These are phyloP conservation scores for Monotropa hypopitys DNA, from an alignment of 179 eudicot species.

Conservation along the genomic window DNA sequence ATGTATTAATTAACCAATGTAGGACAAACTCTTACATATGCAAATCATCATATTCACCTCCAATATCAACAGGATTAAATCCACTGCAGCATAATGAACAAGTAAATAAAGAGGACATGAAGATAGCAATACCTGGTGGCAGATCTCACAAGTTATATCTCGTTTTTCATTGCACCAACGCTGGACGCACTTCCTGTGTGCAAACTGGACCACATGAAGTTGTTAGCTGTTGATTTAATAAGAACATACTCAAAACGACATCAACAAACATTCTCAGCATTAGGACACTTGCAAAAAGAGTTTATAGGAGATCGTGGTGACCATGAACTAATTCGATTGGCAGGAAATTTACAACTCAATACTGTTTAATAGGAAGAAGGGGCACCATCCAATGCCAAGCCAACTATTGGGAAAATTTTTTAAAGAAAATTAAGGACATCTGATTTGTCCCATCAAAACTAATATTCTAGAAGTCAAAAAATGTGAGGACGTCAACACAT, in stretches of 20 bases:
- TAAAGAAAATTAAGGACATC: neutral
- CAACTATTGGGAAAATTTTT: neutral
- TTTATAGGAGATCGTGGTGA: neutral
- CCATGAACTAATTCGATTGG: neutral
- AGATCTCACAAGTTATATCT: constrained; percentile 62
- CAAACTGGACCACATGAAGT: constrained; percentile 37
- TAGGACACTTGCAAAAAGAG: neutral
- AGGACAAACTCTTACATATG: too few relatives aligned
- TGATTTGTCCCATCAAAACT: neutral
- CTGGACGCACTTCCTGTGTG: constrained; percentile 73
- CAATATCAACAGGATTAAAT: neutral
- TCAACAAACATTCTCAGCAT: neutral
- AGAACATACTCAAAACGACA: neutral
- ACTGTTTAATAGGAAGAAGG: neutral
- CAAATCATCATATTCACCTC: neutral
- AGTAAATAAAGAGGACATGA: neutral
- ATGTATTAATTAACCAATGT: too few relatives aligned
- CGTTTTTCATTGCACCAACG: constrained; percentile 77
- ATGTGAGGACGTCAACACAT: neutral
- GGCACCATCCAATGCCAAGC: neutral
- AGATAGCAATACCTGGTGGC: constrained; percentile 43
- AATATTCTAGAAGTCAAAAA: neutral
- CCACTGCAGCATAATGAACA: neutral
- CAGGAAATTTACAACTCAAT: neutral
- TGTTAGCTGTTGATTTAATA: constrained; percentile 6